Evolutionary conservation across 2,329 filamentous ascomycete genomes (phyloP), one percentile per base, ranked within the genome.

Genomic region (Phialophora expanda): DNA sequence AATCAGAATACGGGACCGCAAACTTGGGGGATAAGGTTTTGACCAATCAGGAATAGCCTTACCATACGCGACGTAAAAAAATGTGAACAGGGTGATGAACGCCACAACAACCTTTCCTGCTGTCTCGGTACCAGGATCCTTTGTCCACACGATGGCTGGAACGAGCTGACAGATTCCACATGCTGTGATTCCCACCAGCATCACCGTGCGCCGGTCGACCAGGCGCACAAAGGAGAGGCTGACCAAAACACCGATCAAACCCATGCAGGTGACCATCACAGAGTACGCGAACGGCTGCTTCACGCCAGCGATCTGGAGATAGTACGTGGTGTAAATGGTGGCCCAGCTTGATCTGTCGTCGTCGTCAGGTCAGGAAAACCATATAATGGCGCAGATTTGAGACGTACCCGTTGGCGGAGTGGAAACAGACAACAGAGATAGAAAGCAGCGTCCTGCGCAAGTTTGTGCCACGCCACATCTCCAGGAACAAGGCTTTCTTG

Each of bases 381-480:
- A 38, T 6, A 41, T 28, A 38, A 6, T 30, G 26, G 30, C 5
- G 24, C 2, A n/a, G 17, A 2, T 38, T 14, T n/a, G 57, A 64
- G 11, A 62, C 56, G 8, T 53, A 68, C 62, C 66, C 66, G 17
- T 68, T 68, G 3, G 66, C 66, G 1, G 62, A 65, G 61, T 68
- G 66, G 28, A 68, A 68, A 50, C 66, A 68, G 7, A 68, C 63
- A 11, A 68, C 66, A 3, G 66, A 63, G 44, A 68, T 68, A 6
- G 63, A 66, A 4, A 68, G 56, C 17, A 66, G 46, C 8, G 66
- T 68, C 5, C 66, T 12, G 3, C 66, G 59, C 17, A 65, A 22
- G 20, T 68, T 66, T 9, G 66, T 68, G 28, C 66, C 66, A 17
- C 63, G 58, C 66, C 66, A 68, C 66, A 68, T 68, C 50, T 68